Evolutionary conservation across 345 rosid species (phyloP).

Genomic region (Citrus inodora): DNA sequence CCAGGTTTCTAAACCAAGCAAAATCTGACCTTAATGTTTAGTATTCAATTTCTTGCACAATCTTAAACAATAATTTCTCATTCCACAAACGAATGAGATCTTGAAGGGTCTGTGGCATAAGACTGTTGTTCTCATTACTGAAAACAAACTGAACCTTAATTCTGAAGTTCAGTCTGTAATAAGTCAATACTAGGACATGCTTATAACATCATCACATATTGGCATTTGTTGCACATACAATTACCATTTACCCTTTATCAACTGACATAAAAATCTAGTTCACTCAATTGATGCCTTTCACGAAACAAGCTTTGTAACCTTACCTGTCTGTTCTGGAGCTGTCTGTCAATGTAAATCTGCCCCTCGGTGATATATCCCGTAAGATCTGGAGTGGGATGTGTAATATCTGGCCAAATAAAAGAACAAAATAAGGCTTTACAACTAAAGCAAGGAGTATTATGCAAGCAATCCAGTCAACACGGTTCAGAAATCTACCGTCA

Average conservation of each 20-base stretch:
- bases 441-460: conserved; percentile 1
- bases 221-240: not conserved
- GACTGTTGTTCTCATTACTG: not conserved
- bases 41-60: not conserved
- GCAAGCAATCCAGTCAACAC: not conserved
- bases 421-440: not conserved
- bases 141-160: not conserved
- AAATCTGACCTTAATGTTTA: not conserved
- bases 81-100: not conserved
- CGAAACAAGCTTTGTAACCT: not conserved
- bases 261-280: not conserved
- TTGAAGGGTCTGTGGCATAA: not conserved
- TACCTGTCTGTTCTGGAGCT: conserved; percentile 86
- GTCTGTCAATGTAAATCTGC: conserved; percentile 84
- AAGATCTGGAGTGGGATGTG: conserved; percentile 99
- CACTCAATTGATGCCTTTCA: not conserved
- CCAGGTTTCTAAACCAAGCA: not conserved
- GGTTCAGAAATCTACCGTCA: conserved; percentile 55
- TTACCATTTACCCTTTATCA: not conserved
- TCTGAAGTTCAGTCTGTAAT: not conserved
- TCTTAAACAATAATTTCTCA: not conserved
- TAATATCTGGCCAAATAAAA: conserved; percentile 60
- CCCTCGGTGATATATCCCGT: conserved; percentile 99
- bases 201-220: not conserved
- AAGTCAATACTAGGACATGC: not conserved